Evolutionary conservation across 805 yeast species (phyloP).

Genomic region (Metschnikowia henanensis): DNA sequence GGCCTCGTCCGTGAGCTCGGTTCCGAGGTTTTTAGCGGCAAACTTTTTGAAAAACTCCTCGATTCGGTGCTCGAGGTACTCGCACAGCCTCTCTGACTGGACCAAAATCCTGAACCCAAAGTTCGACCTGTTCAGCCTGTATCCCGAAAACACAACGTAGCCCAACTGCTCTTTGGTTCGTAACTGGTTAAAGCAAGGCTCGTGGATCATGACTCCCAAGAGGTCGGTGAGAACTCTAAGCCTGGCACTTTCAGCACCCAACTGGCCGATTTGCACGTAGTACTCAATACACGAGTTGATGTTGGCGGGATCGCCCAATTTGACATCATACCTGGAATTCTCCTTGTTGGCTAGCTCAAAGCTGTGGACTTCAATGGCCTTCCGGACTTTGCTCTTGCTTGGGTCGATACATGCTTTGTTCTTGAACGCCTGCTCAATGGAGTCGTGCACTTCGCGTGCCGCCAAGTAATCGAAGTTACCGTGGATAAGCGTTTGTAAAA

Average conservation of each 20-base stretch:
- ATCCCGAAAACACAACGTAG: constrained; percentile 85
- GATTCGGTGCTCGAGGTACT: constrained; percentile 75
- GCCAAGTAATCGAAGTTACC: constrained; percentile 66
- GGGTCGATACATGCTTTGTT: constrained; percentile 21
- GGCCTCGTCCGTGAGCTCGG: constrained; percentile 57
- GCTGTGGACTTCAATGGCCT: constrained; percentile 32
- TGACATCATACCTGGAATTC: constrained; percentile 46
- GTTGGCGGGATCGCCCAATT: constrained; percentile 64
- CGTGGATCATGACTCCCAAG: constrained; percentile 70
- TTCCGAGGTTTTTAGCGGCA: constrained; percentile 38
- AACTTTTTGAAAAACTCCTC: constrained; percentile 58
- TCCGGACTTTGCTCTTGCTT: constrained; percentile 8
- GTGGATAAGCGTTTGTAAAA: constrained; percentile 67
- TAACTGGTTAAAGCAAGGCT: constrained; percentile 86
- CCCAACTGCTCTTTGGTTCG: constrained; percentile 96
- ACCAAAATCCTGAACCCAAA: constrained; percentile 72
- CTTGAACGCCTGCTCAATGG: constrained; percentile 39
- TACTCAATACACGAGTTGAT: constrained; percentile 84
- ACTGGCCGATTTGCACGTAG: constrained; percentile 61
- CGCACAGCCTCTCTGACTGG: constrained; percentile 80
- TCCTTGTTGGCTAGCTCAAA: constrained; percentile 40
- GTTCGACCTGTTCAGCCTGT: constrained; percentile 65
- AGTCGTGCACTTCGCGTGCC: constrained; percentile 49
- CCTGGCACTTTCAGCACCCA: constrained; percentile 20
- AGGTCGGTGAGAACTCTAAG: constrained; percentile 57